Base-by-base conservation (phyloP, 306 rosid species). In the Elaeagnus macrophylla region DNA sequence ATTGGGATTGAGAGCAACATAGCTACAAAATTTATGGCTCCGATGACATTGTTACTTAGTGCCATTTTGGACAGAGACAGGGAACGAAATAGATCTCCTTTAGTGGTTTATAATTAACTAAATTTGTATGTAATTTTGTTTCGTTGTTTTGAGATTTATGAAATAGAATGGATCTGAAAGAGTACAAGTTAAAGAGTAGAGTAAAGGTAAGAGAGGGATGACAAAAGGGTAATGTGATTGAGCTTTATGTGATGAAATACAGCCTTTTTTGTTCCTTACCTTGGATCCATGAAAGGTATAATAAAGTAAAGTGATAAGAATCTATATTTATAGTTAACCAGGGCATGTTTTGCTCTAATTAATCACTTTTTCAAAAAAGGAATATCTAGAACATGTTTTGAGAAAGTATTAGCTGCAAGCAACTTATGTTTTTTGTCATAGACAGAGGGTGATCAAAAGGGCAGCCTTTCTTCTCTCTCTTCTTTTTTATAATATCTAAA, bases 1-100 rank as follows among this genome's bases (percentile, higher is more conserved):
- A 91, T 79, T 2, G 96, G 99, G 56, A 91, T 71, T 0, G 99
- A 76, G 54, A 91, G 93, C 10, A 91, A 65, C 50, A 91, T 72
- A 0, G 82, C 93, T 0, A 84, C 54, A 35, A 87, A 73, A 76
- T 91, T 91, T 25, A 91, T 84, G 70, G 67, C 84, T 64, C 89
- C 99, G 18, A 86, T 80, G 10, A 82, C 81, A 41, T 79, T 80
- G 81, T 70, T 84, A 78, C 86, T 86, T 20, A 82, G 63, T 71
- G 95, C 89, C 99, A 91, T 91, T 36, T 50, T 64, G 9, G 42
- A 10, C 1, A 7, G 11, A 37, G 37, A 35, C 7, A 7, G 37
- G n/a, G 39, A 45, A 25, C 32, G 1, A 4, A 39, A 6, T 9
- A 15, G 6, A 25, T 25, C 32, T 25, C 32, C 32, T 25, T 2